Evolutionary conservation across 106 monocot genomes (phyloP).

Genomic region (Dioscorea zingiberensis): DNA sequence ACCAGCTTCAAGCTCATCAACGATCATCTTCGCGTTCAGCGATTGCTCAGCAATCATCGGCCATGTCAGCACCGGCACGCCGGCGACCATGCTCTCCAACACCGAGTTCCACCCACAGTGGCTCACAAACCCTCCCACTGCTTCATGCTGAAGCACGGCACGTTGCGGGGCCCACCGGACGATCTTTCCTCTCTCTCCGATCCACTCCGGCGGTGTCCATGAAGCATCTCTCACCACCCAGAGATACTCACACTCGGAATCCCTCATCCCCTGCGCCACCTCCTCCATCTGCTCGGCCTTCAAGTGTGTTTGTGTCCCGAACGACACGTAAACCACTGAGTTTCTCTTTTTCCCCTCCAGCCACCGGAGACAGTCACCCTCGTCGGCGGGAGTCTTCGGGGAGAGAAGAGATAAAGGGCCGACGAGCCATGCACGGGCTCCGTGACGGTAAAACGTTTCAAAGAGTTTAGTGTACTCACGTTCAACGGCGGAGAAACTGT

Average conservation of each 20-base stretch:
- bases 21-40: constrained; percentile 11
- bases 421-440: constrained; percentile 28
- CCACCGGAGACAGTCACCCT: constrained; percentile 26
- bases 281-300: constrained; percentile 23
- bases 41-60: constrained; percentile 12
- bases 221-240: constrained; percentile 26
- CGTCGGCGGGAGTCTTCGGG: not conserved
- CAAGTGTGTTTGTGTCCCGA: constrained; percentile 35
- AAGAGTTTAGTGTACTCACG: constrained; percentile 22
- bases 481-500: constrained; percentile 50
- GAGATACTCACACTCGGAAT: constrained; percentile 10
- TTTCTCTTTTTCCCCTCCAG: constrained; percentile 6
- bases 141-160: constrained; percentile 5
- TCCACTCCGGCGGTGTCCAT: constrained; percentile 18
- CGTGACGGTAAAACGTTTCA: constrained; percentile 24
- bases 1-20: constrained; percentile 3
- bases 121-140: constrained; percentile 8
- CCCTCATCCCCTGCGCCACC: constrained; percentile 26
- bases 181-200: constrained; percentile 14
- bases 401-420: constrained; percentile 37
- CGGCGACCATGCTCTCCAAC: constrained; percentile 7
- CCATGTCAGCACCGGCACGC: constrained; percentile 14
- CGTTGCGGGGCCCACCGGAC: constrained; percentile 12
- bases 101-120: too few species aligned
- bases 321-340: constrained; percentile 37